Evolutionary conservation across 768 basidiomycete genomes (phyloP).

Genomic region (Naganishia vishniacii): DNA sequence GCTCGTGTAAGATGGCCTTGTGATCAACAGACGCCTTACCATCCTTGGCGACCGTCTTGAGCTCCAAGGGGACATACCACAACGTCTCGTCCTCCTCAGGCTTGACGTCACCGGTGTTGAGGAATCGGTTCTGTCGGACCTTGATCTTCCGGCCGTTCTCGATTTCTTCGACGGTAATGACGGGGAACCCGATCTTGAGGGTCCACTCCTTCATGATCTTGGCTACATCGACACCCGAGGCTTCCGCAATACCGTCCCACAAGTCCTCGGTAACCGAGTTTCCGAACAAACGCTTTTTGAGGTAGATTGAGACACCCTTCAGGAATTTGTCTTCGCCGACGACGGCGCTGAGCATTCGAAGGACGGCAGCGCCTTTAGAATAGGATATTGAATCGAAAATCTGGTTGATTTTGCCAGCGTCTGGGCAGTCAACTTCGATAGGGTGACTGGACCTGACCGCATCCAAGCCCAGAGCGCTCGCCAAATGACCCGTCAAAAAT

Average conservation of each 20-base stretch:
- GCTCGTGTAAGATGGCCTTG: constrained; percentile 60
- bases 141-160: constrained; percentile 58
- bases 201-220: constrained; percentile 89
- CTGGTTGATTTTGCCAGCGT: constrained; percentile 70
- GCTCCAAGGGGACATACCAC: constrained; percentile 73
- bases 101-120: constrained; percentile 73
- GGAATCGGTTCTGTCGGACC: constrained; percentile 84
- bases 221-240: constrained; percentile 67
- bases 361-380: constrained; percentile 64
- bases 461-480: constrained; percentile 73
- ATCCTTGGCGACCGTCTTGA: constrained; percentile 59
- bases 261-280: constrained; percentile 81
- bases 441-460: constrained; percentile 83
- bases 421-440: constrained; percentile 82
- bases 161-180: constrained; percentile 76
- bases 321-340: constrained; percentile 86
- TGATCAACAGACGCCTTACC: constrained; percentile 62
- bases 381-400: constrained; percentile 53
- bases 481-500: constrained; percentile 74
- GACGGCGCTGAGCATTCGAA: constrained; percentile 84
- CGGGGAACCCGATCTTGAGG: constrained; percentile 80
- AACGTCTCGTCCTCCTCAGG: constrained; percentile 79
- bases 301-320: constrained; percentile 80
- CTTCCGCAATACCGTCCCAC: constrained; percentile 74
- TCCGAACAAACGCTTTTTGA: constrained; percentile 77